phyloP scores from a whole-genome alignment of 352 stramenopile species.

The Stephanocyclus meneghinianus region DNA sequence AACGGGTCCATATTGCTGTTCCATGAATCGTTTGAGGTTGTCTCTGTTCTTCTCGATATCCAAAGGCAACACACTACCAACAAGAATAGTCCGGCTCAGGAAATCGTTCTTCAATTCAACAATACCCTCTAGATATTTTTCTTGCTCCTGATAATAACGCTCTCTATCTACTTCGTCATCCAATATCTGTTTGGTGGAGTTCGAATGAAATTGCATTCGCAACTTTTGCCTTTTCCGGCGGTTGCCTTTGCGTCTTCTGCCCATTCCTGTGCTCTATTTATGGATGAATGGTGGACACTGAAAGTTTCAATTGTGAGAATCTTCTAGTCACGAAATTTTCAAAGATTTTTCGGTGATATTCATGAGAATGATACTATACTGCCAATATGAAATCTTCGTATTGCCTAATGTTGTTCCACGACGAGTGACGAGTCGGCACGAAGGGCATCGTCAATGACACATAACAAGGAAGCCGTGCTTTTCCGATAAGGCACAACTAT shows the following conservation, averaged over 20 bases:
- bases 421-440: no score
- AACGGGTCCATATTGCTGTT: conserved; percentile 32
- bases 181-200: conserved; percentile 1
- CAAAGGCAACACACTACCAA: conserved; percentile 23
- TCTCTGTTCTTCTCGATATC: conserved; percentile 8
- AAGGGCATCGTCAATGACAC: no score
- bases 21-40: conserved; percentile 19
- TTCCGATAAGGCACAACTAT: no score
- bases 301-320: no score
- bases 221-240: background rate
- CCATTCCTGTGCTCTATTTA: background rate
- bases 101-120: conserved; percentile 15
- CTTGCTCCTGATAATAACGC: conserved; percentile 5
- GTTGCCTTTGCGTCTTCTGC: conserved; percentile 9
- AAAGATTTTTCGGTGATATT: no score
- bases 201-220: conserved; percentile 14
- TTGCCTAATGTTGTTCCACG: no score
- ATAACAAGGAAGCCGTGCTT: no score
- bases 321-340: no score
- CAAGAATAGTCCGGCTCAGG: conserved; percentile 24
- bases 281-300: no score
- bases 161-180: conserved; percentile 12
- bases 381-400: no score
- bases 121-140: conserved; percentile 5
- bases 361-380: no score